Evolutionary conservation across 805 yeast genomes (phyloP), one percentile per base, ranked within the genome.

Genomic region (Blastobotrys americana): DNA sequence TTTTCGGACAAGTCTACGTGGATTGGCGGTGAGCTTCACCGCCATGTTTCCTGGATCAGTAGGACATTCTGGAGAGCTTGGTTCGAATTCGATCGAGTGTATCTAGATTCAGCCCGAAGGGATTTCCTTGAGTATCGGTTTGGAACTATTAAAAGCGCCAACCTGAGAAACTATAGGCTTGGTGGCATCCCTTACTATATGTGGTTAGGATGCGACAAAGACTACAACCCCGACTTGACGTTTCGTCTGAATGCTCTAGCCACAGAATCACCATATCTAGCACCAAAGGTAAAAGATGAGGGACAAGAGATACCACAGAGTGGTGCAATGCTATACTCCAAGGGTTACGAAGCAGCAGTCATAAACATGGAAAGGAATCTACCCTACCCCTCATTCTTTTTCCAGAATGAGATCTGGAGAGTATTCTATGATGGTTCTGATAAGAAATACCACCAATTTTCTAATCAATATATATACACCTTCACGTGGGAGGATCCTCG

Each of bases 401-500:
- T 84, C 66, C 94, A 85, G 64, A 70, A 66, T 41, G 84, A 84
- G 59, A 71, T 78, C 20, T 84, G 89, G 82, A 72, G 95, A 57
- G 87, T 84, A 35, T 84, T 78, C 65, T 84, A 79, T 56, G 87
- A 84, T 60, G 90, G 82, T 56, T 60, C 78, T 52, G 76, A 76
- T 56, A 78, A 82, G 5, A 73, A 74, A 53, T 81, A 81, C 59
- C 74, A 73, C 41, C 88, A 83, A 61, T 84, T 84, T 68, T 77
- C 75, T 47, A 73, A 82, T 57, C 88, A 84, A 65, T 84, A 83
- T 61, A 85, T 84, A 48, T 85, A 84, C 59, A 89, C 94, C 3
- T 84, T 84, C 64, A 84, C 94, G 4, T 84, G 95, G 95, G 95
- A 84, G 64, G 95, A 85, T 59, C 94, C 94, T 23, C 72, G 82